A percentile compares a stretch with the other conserved stretches of the same genome.
Evolutionary conservation across 1,284 basidiomycete species (phyloP).

Genomic region (Austroboletus olivaceoglutinosus): DNA sequence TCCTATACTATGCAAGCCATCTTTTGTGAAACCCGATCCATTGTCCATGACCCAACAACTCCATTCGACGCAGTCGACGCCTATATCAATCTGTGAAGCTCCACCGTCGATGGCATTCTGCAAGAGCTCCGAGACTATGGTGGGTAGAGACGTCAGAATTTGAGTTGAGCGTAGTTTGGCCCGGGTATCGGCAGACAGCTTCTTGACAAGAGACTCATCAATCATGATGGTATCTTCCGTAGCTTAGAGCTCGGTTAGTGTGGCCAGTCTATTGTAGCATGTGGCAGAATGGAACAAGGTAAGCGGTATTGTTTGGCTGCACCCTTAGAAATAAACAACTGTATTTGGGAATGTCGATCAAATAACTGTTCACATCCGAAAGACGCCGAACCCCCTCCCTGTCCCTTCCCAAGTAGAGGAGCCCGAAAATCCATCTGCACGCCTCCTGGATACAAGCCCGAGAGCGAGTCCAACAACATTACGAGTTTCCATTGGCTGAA

Average conservation of each 20-base stretch:
- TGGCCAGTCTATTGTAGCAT: neutral
- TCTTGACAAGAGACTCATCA: constrained; percentile 25
- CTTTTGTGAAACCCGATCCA: constrained; percentile 68
- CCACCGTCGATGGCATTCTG: constrained; percentile 82
- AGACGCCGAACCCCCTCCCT: constrained; percentile 80
- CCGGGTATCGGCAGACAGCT: constrained; percentile 53
- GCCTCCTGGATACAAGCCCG: constrained; percentile 62
- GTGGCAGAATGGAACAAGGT: neutral
- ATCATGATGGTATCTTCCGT: constrained; percentile 15
- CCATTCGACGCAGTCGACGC: constrained; percentile 70
- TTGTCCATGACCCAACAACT: constrained; percentile 81
- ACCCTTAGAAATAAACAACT: no score
- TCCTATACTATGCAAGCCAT: constrained; percentile 56
- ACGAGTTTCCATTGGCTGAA: constrained; percentile 87
- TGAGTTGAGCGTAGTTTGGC: constrained; percentile 76
- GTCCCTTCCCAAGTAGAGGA: constrained; percentile 71
- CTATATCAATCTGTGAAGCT: constrained; percentile 59
- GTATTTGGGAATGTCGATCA: no score
- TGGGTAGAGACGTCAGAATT: constrained; percentile 76
- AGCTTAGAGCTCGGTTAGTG: constrained; percentile 1
- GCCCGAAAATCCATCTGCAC: constrained; percentile 16
- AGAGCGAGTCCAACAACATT: constrained; percentile 85
- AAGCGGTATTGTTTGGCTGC: neutral
- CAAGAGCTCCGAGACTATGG: constrained; percentile 77
- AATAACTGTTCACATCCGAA: constrained; percentile 70